phyloP scores from a whole-genome alignment of 805 yeast species.

The Barnettozyma wickerhamii region DNA sequence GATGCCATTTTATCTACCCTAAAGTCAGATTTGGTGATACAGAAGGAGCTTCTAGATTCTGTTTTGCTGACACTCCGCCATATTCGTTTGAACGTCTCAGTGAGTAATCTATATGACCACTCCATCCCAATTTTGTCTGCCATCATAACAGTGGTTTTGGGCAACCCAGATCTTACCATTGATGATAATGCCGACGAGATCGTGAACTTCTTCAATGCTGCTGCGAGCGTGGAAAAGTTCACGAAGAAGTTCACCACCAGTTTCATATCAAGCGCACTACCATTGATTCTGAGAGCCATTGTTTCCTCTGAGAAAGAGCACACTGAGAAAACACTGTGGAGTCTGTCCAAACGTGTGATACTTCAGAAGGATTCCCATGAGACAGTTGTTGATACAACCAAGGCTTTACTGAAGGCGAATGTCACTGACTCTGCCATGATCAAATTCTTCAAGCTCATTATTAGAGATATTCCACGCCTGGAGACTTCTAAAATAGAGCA shows the following conservation, averaged over 20 bases:
- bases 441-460: constrained; percentile 27
- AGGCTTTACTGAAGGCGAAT: constrained; percentile 26
- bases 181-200: constrained; percentile 8
- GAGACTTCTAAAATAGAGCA: constrained; percentile 43
- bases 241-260: constrained; percentile 14
- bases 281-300: constrained; percentile 11
- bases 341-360: constrained; percentile 25
- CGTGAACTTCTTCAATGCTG: constrained; percentile 12
- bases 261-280: constrained; percentile 20
- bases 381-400: constrained; percentile 28
- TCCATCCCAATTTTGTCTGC: constrained; percentile 12
- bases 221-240: constrained; percentile 14
- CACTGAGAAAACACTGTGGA: constrained; percentile 5
- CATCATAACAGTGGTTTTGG: constrained; percentile 17
- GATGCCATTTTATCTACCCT: constrained; percentile 31
- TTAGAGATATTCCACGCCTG: constrained; percentile 25
- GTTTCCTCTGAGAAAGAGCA: not conserved
- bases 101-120: constrained; percentile 12
- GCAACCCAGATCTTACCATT: not conserved
- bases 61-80: constrained; percentile 13
- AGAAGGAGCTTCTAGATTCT: not conserved
- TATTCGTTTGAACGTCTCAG: constrained; percentile 15
- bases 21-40: constrained; percentile 3
- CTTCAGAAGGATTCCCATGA: constrained; percentile 24
- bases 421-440: constrained; percentile 21